Conservation (phyloP, 345 rosid species). For the Camelina neglecta region DNA sequence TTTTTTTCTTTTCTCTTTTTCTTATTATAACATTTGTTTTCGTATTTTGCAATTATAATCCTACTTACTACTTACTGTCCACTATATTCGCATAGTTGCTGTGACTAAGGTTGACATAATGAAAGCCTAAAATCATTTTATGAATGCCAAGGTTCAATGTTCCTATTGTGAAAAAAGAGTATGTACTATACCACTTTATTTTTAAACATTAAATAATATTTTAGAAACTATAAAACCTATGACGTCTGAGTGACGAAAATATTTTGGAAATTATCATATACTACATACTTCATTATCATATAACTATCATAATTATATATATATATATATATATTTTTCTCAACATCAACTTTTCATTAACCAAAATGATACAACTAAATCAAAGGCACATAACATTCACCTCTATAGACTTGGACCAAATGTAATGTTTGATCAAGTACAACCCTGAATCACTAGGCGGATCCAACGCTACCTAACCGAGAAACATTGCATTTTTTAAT, state of each 20-base stretch:
- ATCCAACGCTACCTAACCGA: no score
- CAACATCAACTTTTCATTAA: no score
- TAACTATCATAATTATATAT: not conserved
- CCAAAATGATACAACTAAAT: no score
- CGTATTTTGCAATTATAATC: not conserved
- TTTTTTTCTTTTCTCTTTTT: not conserved
- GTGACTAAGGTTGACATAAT: not conserved
- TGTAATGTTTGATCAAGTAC: no score
- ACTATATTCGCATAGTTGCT: slow-evolving; percentile 5
- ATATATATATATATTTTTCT: no score
- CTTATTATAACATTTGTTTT: not conserved
- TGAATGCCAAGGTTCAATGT: not conserved
- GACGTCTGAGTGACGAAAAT: not conserved
- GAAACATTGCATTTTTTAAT: no score
- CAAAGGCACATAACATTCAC: no score
- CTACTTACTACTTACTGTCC: not conserved
- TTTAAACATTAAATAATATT: not conserved
- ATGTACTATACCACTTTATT: not conserved
- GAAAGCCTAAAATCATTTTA: not conserved
- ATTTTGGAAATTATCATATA: no score
- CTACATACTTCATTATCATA: no score
- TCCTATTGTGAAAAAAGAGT: not conserved
- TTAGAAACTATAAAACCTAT: not conserved
- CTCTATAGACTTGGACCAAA: no score
- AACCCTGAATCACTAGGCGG: no score